Conservation (phyloP, 495 filamentous ascomycete genomes). For the Aspergillus avenaceus region DNA sequence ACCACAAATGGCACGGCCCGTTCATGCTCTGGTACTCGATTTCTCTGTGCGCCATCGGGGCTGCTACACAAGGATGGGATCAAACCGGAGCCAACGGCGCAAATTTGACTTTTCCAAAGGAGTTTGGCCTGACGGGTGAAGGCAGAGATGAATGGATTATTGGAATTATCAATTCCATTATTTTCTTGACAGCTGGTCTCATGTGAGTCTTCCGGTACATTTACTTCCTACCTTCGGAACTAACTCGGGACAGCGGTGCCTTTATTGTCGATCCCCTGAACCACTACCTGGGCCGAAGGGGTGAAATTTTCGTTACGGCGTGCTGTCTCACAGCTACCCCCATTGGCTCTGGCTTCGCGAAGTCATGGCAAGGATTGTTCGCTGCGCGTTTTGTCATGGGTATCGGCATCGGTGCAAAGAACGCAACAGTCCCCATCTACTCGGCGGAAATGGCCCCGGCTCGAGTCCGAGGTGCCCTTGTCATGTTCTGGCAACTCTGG, state of each 20-base stretch:
- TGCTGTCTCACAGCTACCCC: slow-evolving; percentile 45
- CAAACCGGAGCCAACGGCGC: slow-evolving; percentile 67
- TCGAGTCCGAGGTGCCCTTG: slow-evolving; percentile 57
- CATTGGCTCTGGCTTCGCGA: slow-evolving; percentile 47
- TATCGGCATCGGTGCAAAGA: slow-evolving; percentile 60
- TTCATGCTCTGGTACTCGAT: slow-evolving; percentile 34
- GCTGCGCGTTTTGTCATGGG: slow-evolving; percentile 53
- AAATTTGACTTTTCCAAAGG: slow-evolving; percentile 53
- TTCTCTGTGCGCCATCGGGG: slow-evolving; percentile 28
- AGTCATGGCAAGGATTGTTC: slow-evolving; percentile 53
- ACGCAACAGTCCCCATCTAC: slow-evolving; percentile 60
- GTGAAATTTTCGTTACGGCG: slow-evolving; percentile 54
- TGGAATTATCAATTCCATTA: slow-evolving; percentile 53
- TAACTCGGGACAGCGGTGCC: slow-evolving; percentile 38
- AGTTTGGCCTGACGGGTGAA: slow-evolving; percentile 45
- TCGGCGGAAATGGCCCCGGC: slow-evolving; percentile 60
- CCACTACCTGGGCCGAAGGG: slow-evolving; percentile 49
- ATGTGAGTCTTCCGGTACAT: slow-evolving; percentile 26
- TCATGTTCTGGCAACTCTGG: slow-evolving; percentile 64
- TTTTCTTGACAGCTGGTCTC: slow-evolving; percentile 26
- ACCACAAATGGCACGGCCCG: slow-evolving; percentile 34
- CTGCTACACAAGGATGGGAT: slow-evolving; percentile 54
- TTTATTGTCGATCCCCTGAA: slow-evolving; percentile 52
- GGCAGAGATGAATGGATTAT: slow-evolving; percentile 52
- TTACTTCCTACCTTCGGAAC: neutral